Percentiles rank a stretch among this genome's conserved stretches.
These are phyloP conservation scores for Gentiana straminea DNA, from an alignment of 257 asterid species.

Conservation along the genomic window DNA sequence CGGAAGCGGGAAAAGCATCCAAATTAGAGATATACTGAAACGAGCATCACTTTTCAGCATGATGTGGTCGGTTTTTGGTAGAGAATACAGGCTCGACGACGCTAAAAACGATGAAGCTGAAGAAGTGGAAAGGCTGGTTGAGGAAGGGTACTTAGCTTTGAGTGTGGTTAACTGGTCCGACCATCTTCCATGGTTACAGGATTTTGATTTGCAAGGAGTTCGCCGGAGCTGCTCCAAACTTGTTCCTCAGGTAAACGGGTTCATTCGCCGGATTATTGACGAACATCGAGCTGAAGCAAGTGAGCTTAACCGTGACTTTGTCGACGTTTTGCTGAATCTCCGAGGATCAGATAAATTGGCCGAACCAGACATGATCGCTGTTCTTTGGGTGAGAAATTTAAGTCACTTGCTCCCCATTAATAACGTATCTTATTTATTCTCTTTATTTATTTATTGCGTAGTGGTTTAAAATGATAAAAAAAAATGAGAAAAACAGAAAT, in stretches of 20 bases:
- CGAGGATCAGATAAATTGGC: constrained; percentile 41
- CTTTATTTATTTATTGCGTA: no score
- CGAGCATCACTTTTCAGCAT: constrained; percentile 61
- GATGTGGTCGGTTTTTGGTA: constrained; percentile 72
- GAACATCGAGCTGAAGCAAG: constrained; percentile 22
- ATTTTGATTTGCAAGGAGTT: constrained; percentile 52
- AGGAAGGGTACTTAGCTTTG: constrained; percentile 54
- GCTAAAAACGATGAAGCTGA: constrained; percentile 15
- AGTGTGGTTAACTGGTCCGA: constrained; percentile 66
- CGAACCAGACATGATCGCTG: constrained; percentile 74
- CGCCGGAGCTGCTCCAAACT: constrained; percentile 48
- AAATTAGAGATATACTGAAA: constrained; percentile 48
- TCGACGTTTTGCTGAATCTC: constrained; percentile 62
- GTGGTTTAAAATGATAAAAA: no score
- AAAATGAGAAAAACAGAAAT: no score
- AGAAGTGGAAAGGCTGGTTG: constrained; percentile 45
- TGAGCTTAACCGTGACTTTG: constrained; percentile 26
- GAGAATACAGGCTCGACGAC: constrained; percentile 23
- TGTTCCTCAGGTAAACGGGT: constrained; percentile 56
- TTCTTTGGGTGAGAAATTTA: constrained; percentile 56
- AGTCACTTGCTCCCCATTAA: no score
- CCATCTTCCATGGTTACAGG: constrained; percentile 52
- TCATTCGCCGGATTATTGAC: constrained; percentile 40
- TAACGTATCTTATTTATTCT: no score
- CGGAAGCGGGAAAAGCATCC: constrained; percentile 4